Percentiles rank a stretch among this genome's conserved stretches.
Evolutionary conservation across 352 stramenopile species (phyloP).

Genomic region (Globisporangium heterothallicum): DNA sequence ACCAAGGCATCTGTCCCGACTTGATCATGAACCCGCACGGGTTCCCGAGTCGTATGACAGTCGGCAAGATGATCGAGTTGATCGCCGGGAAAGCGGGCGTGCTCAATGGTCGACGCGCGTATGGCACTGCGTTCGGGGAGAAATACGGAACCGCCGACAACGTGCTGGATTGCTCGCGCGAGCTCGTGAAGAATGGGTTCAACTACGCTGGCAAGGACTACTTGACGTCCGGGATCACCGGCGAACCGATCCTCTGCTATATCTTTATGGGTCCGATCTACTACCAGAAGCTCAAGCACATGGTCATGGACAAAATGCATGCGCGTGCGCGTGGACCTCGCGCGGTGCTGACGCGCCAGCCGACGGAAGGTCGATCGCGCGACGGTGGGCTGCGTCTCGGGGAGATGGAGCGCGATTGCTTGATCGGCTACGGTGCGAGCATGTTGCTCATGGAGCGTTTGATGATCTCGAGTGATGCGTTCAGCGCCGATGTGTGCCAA

Average conservation of each 20-base stretch:
- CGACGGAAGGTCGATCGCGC: slow-evolving; percentile 96
- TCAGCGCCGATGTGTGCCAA: slow-evolving; percentile 98
- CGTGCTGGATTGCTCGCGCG: slow-evolving; percentile 87
- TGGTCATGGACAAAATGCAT: slow-evolving; percentile 99
- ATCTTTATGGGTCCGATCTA: slow-evolving; percentile 99
- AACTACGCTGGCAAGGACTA: slow-evolving; percentile 99
- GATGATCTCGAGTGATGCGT: slow-evolving; percentile 99
- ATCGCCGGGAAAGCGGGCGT: slow-evolving; percentile 98
- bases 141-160: slow-evolving; percentile 95
- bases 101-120: slow-evolving; percentile 94
- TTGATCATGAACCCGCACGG: slow-evolving; percentile 99
- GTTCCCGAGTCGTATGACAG: slow-evolving; percentile 99
- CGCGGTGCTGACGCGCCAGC: slow-evolving; percentile 96
- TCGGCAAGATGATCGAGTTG: slow-evolving; percentile 99
- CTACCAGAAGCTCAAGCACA: slow-evolving; percentile 99
- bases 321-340: slow-evolving; percentile 93
- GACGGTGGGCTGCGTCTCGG: slow-evolving; percentile 98
- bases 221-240: slow-evolving; percentile 92
- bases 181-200: slow-evolving; percentile 96
- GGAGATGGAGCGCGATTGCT: slow-evolving; percentile 99
- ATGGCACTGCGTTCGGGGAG: slow-evolving; percentile 98
- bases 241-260: slow-evolving; percentile 97
- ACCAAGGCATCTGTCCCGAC: slow-evolving; percentile 97
- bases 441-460: slow-evolving; percentile 99
- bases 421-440: slow-evolving; percentile 99